Evolutionary conservation across 2,329 filamentous ascomycete species (phyloP), one percentile per base, ranked within the genome.

Genomic region (Stemphylium vesicarium): DNA sequence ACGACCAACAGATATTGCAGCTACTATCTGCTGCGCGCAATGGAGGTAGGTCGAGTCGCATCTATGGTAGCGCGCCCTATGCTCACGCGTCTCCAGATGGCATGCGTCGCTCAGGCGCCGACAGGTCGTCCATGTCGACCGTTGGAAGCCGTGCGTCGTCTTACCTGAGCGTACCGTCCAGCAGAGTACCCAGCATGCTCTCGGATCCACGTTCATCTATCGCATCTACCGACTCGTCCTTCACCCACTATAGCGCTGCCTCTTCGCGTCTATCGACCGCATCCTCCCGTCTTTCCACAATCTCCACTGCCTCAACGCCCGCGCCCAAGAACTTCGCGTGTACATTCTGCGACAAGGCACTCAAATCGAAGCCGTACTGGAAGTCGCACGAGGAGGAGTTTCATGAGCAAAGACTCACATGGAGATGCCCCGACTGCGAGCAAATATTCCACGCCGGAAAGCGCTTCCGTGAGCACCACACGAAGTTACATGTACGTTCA

Each of bases 371-470:
- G 69, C 86, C 87, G 59, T 85, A 88, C 71, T 89, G 86, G 87
- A 88, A 88, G 72, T 82, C 85, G 29, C 87, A 89, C 72, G 85
- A 89, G 69, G 86, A 88, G 64, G 85, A 88, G 72, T 88, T 88
- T 66, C 86, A 88, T 73, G 86, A 88, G 77, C 84, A 86, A 50
- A 85, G 85, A 78, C 84, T 86, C 59, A 88, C 87, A 67, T 88
- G 87, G 71, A 85, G 85, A 11, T 88, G 86, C 65, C 85, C 86
- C 5, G 85, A 86, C 61, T 89, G 87, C 75, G 87, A 88, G 72
- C 84, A 86, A 64, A 85, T 85, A 66, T 88, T 88, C 73, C 87
- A 85, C 80, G 85, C 85, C 9, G 84, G 85, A 62, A 88, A 88
- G 70, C 86, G 85, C 4, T 88, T 88, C 73, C 86, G 87, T 62